Conservation (phyloP, 1,139 yeast genomes). For the Fermentozyma sake region DNA sequence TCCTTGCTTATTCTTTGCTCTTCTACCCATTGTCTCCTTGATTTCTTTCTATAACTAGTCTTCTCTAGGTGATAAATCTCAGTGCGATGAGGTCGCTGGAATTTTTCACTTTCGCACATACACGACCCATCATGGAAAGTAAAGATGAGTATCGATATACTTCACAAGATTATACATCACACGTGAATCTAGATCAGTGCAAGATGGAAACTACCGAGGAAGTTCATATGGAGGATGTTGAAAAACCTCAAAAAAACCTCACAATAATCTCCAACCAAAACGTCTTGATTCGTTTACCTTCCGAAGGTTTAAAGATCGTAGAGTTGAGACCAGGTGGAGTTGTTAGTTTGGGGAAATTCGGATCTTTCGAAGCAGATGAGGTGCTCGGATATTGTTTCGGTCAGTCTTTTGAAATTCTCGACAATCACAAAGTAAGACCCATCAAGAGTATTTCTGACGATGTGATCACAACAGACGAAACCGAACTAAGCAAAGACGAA, state of each 20-base stretch:
- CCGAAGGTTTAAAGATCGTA: constrained; percentile 70
- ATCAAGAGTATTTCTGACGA: constrained; percentile 30
- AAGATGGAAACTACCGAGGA: not conserved
- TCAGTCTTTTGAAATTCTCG: constrained; percentile 79
- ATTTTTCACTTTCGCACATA: constrained; percentile 7
- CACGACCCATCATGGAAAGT: too few relatives aligned
- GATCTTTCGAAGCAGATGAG: constrained; percentile 70
- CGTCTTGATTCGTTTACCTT: constrained; percentile 74
- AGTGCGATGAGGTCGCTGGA: constrained; percentile 2
- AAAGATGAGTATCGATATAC: too few relatives aligned
- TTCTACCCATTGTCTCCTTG: constrained; percentile 71
- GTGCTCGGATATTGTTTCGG: constrained; percentile 83
- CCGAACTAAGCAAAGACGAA: constrained; percentile 32
- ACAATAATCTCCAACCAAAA: constrained; percentile 43
- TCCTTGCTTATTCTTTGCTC: constrained; percentile 86
- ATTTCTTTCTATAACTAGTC: constrained; percentile 1
- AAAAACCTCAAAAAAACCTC: constrained; percentile 11
- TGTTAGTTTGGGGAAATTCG: constrained; percentile 85
- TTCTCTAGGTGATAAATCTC: constrained; percentile 1
- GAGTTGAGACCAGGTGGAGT: constrained; percentile 56
- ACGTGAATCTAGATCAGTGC: too few relatives aligned
- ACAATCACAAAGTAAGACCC: constrained; percentile 49
- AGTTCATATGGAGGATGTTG: constrained; percentile 2
- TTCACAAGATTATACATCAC: too few relatives aligned
- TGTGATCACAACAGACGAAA: constrained; percentile 17